A percentile compares a stretch with the other conserved stretches of the same genome.
These are phyloP conservation scores for Tephrocybe rancida DNA, from an alignment of 768 basidiomycete genomes.

Conservation along the genomic window DNA sequence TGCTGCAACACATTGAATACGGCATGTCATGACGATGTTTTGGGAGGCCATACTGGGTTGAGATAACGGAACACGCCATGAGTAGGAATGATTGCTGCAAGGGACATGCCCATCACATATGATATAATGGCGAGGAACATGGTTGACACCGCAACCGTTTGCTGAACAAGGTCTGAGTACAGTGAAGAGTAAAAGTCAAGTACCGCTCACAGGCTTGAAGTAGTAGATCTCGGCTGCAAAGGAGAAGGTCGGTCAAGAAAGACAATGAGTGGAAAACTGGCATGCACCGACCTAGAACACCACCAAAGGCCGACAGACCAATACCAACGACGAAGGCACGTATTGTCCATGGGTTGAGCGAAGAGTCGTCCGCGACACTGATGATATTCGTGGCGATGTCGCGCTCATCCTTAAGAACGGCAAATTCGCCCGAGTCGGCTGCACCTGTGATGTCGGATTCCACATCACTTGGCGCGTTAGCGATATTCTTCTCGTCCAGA, in stretches of 20 bases:
- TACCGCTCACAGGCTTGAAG: constrained; percentile 50
- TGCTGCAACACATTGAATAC: constrained; percentile 33
- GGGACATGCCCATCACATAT: constrained; percentile 48
- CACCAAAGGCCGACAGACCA: constrained; percentile 49
- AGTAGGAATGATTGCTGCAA: constrained; percentile 49
- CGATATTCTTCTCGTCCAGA: constrained; percentile 27
- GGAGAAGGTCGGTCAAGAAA: constrained; percentile 11
- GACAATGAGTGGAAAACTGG: neutral
- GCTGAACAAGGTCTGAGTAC: constrained; percentile 29
- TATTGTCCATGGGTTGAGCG: constrained; percentile 47
- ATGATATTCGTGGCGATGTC: constrained; percentile 52
- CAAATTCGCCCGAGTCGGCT: constrained; percentile 24
- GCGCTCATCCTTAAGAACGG: constrained; percentile 43
- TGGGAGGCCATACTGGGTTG: constrained; percentile 45
- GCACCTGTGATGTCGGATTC: constrained; percentile 30
- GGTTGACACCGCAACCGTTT: constrained; percentile 51
- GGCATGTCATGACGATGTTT: neutral
- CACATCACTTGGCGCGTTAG: constrained; percentile 32
- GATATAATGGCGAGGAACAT: constrained; percentile 58
- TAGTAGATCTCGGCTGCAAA: constrained; percentile 57
- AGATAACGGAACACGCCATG: constrained; percentile 47
- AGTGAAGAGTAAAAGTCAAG: neutral
- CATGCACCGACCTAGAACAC: constrained; percentile 42
- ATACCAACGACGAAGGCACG: constrained; percentile 49
- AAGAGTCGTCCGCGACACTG: constrained; percentile 45